A percentile compares a stretch with the other conserved stretches of the same genome.
Evolutionary conservation across 108 stramenopile genomes (phyloP).

Genomic region (Thalassiosira profunda): DNA sequence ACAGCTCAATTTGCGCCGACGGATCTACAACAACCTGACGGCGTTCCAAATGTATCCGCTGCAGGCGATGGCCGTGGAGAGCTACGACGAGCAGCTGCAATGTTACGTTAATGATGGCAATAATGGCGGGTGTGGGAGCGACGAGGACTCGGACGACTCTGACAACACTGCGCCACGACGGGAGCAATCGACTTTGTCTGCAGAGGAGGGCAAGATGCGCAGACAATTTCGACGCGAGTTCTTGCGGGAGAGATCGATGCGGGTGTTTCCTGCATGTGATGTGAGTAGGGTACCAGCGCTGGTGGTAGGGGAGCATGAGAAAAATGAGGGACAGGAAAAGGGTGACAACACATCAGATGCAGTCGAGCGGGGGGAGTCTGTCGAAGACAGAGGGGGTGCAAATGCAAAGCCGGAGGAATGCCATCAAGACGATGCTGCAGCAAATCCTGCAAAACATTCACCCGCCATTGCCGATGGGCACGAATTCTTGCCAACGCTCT

Average conservation of each 20-base stretch:
- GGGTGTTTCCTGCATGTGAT: no score
- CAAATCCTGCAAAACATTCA: no score
- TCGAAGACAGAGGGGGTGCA: no score
- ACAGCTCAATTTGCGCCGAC: slow-evolving; percentile 25
- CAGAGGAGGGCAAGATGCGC: slow-evolving; percentile 15
- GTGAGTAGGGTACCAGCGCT: background rate
- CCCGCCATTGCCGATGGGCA: no score
- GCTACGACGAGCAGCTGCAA: slow-evolving; percentile 15
- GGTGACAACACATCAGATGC: background rate
- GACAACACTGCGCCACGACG: no score
- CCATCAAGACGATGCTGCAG: no score
- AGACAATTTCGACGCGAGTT: slow-evolving; percentile 30
- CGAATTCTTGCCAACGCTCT: slow-evolving; percentile 38
- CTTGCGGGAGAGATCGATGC: slow-evolving; percentile 22
- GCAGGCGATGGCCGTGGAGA: slow-evolving; percentile 57
- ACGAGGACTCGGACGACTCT: background rate
- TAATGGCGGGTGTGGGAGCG: background rate
- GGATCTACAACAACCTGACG: slow-evolving; percentile 53
- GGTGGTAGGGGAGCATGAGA: background rate
- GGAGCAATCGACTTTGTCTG: no score
- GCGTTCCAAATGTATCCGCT: slow-evolving; percentile 64
- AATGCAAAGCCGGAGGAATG: no score
- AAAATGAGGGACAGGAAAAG: background rate
- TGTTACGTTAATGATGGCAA: slow-evolving; percentile 6
- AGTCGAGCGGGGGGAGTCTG: background rate